Percentiles rank a stretch among this genome's conserved stretches.
phyloP scores from a whole-genome alignment of 805 yeast genomes.

The Metschnikowia cerradonensis region DNA sequence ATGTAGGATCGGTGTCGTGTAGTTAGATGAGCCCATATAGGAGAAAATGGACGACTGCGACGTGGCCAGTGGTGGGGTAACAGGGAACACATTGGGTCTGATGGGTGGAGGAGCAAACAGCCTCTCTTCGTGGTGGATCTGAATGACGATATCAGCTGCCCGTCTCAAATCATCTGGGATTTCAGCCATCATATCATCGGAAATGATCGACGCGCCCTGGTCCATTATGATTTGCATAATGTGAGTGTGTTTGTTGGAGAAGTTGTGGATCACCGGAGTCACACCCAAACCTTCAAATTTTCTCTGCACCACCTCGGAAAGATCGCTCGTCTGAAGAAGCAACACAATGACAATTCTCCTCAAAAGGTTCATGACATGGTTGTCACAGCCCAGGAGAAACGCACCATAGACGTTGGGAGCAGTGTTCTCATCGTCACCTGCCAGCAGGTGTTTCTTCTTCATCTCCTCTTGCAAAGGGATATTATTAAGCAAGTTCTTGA shows the following conservation, averaged over 20 bases:
- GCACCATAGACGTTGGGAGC: constrained; percentile 43
- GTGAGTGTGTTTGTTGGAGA: constrained; percentile 16
- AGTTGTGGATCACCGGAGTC: constrained; percentile 41
- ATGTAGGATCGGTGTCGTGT: constrained; percentile 16
- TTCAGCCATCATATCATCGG: constrained; percentile 9
- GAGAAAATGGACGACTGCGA: constrained; percentile 39
- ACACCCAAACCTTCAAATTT: constrained; percentile 53
- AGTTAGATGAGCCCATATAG: constrained; percentile 13
- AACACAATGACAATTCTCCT: constrained; percentile 43
- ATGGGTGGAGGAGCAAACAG: constrained; percentile 6
- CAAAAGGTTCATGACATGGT: constrained; percentile 32
- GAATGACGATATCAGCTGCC: constrained; percentile 15
- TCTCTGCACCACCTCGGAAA: constrained; percentile 49
- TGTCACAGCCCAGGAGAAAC: constrained; percentile 46
- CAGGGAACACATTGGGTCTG: constrained; percentile 19
- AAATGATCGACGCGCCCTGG: constrained; percentile 10
- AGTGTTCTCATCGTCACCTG: constrained; percentile 38
- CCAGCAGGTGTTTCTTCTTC: constrained; percentile 10
- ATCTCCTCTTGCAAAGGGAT: constrained; percentile 3
- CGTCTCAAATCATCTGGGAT: constrained; percentile 12
- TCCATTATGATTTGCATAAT: constrained; percentile 13
- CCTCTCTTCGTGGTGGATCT: constrained; percentile 6
- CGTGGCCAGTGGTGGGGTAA: constrained; percentile 42
- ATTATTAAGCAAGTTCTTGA: constrained; percentile 9
- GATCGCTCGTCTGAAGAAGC: constrained; percentile 39